A percentile compares a stretch with the other conserved stretches of the same genome.
phyloP scores from a whole-genome alignment of 352 stramenopile species.

The Albugo candida region DNA sequence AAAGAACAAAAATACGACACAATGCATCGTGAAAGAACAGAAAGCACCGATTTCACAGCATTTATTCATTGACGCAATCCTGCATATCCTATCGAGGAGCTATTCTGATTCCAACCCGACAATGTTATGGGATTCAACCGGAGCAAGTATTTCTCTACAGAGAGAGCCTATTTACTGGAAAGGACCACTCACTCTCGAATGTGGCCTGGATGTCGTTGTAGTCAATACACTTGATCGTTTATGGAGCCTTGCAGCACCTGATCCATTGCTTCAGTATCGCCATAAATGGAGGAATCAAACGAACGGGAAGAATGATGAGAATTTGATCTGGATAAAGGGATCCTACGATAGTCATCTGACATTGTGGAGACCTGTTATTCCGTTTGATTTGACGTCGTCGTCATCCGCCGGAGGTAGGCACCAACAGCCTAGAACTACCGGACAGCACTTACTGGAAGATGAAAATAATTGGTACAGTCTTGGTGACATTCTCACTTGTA shows the following conservation, averaged over 20 bases:
- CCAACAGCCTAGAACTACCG: not conserved
- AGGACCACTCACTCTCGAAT: conserved; percentile 42
- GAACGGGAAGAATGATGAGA: conserved; percentile 1
- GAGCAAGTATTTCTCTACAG: conserved; percentile 15
- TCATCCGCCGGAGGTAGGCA: not conserved
- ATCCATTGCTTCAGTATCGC: conserved; percentile 56
- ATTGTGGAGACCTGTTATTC: conserved; percentile 46
- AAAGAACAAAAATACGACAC: no score
- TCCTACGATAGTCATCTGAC: conserved; percentile 33
- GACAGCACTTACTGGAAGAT: not conserved
- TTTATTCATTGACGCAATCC: conserved; percentile 49
- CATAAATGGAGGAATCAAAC: conserved; percentile 60
- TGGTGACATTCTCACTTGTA: conserved; percentile 45
- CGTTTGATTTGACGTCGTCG: conserved; percentile 16
- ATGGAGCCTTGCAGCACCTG: conserved; percentile 60
- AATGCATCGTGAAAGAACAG: no score
- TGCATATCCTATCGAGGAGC: conserved; percentile 55
- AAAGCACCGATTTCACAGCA: conserved; percentile 13
- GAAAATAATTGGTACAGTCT: conserved; percentile 35
- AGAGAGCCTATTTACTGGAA: conserved; percentile 37
- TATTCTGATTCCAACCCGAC: conserved; percentile 18
- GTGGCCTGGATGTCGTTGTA: conserved; percentile 48
- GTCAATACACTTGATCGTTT: conserved; percentile 60
- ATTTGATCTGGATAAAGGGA: conserved; percentile 18
- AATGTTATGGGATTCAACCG: conserved; percentile 24